phyloP scores from a whole-genome alignment of 495 filamentous ascomycete species.

The Lasiosphaeria miniovina region DNA sequence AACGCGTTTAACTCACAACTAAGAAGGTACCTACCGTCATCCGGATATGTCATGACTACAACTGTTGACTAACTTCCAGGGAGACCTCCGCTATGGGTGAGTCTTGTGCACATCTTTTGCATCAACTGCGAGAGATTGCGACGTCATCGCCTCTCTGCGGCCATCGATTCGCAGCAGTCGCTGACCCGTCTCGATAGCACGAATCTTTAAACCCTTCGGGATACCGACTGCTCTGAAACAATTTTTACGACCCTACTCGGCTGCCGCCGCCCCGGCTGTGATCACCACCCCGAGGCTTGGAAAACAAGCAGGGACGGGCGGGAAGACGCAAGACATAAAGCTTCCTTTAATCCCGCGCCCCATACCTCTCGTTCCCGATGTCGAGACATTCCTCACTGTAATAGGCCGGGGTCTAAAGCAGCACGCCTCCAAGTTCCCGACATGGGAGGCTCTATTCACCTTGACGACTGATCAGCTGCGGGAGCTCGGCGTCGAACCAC shows the following conservation, averaged over 20 bases:
- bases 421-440: conserved; percentile 77
- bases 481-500: conserved; percentile 80
- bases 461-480: conserved; percentile 72
- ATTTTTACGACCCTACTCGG: conserved; percentile 28
- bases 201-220: conserved; percentile 28
- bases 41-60: conserved; percentile 19
- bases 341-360: conserved; percentile 59
- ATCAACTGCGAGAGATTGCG: neutral
- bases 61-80: conserved; percentile 7
- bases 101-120: neutral
- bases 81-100: conserved; percentile 21
- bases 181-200: conserved; percentile 15
- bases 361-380: conserved; percentile 83
- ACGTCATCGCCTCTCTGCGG: neutral
- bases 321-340: conserved; percentile 34
- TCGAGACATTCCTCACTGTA: conserved; percentile 79
- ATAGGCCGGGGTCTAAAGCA: conserved; percentile 84
- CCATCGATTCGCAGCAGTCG: neutral
- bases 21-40: conserved; percentile 4
- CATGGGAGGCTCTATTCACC: conserved; percentile 85
- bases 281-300: conserved; percentile 21
- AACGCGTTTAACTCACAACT: conserved; percentile 2
- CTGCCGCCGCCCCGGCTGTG: conserved; percentile 10
- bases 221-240: conserved; percentile 30
- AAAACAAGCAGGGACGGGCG: conserved; percentile 30